A percentile compares a stretch with the other conserved stretches of the same genome.
phyloP scores from a whole-genome alignment of 148 eudicot genomes.

The Camellia lanceoleosa region DNA sequence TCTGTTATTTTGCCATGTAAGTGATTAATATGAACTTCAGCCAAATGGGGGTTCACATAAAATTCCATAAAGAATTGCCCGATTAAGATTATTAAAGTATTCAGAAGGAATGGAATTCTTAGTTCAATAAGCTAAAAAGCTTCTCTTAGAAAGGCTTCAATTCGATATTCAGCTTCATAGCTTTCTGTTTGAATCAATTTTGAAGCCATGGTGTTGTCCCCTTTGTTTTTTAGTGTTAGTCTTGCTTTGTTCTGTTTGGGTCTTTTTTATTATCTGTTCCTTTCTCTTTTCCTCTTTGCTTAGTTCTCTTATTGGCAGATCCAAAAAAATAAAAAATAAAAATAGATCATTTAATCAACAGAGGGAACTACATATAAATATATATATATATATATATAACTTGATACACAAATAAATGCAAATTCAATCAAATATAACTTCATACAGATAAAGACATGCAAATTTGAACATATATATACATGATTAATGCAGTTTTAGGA shows the following conservation, averaged over 20 bases:
- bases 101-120: slow-evolving; percentile 62
- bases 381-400: no score
- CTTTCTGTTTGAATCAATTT: slow-evolving; percentile 37
- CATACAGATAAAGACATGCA: no score
- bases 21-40: slow-evolving; percentile 53
- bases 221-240: neutral
- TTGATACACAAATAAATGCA: no score
- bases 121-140: slow-evolving; percentile 45
- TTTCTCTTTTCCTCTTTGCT: no score
- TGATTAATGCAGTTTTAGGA: no score
- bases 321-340: no score
- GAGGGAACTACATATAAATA: no score
- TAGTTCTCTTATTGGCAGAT: no score
- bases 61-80: slow-evolving; percentile 63
- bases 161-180: slow-evolving; percentile 51
- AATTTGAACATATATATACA: no score
- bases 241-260: neutral
- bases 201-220: slow-evolving; percentile 38
- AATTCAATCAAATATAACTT: no score
- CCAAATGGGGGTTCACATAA: slow-evolving; percentile 55
- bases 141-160: slow-evolving; percentile 56
- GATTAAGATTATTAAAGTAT: slow-evolving; percentile 45
- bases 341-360: no score
- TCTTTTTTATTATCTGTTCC: neutral
- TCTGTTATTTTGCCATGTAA: slow-evolving; percentile 69